phyloP scores from a whole-genome alignment of 106 monocot species.

The Alisma plantagoaquatica region DNA sequence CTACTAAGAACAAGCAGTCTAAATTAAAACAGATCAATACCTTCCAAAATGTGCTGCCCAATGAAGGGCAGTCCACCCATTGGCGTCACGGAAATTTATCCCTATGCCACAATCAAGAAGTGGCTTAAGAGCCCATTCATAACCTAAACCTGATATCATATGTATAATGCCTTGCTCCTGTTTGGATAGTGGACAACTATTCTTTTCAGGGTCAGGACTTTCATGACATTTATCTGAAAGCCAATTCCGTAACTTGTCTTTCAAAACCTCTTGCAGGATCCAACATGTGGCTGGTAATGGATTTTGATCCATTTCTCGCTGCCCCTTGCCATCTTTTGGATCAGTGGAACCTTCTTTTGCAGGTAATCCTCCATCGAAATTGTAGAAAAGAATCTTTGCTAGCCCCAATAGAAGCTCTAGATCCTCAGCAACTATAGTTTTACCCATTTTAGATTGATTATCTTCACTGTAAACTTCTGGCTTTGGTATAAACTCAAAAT shows the following conservation, averaged over 20 bases:
- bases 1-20: too few species aligned
- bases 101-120: slow-evolving; percentile 65
- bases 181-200: slow-evolving; percentile 33
- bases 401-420: slow-evolving; percentile 32
- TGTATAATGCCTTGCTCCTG: slow-evolving; percentile 80
- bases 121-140: slow-evolving; percentile 74
- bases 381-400: slow-evolving; percentile 29
- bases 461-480: not conserved
- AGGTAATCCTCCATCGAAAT: slow-evolving; percentile 13
- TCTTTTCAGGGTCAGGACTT: slow-evolving; percentile 10
- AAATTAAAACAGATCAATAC: too few species aligned
- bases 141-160: slow-evolving; percentile 79
- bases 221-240: slow-evolving; percentile 24
- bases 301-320: not conserved
- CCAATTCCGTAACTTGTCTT: slow-evolving; percentile 59
- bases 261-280: slow-evolving; percentile 59
- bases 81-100: slow-evolving; percentile 82
- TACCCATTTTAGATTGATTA: slow-evolving; percentile 2
- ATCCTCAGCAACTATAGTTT: slow-evolving; percentile 27
- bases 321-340: too few species aligned
- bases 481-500: slow-evolving; percentile 50
- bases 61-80: slow-evolving; percentile 98
- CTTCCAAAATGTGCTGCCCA: slow-evolving; percentile 98
- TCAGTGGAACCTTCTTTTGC: too few species aligned
- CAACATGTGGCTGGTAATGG: slow-evolving; percentile 24